Percentiles rank a stretch among this genome's conserved stretches.
These are phyloP conservation scores for Plasmopara halstedii DNA, from an alignment of 352 stramenopile genomes.

Conservation along the genomic window DNA sequence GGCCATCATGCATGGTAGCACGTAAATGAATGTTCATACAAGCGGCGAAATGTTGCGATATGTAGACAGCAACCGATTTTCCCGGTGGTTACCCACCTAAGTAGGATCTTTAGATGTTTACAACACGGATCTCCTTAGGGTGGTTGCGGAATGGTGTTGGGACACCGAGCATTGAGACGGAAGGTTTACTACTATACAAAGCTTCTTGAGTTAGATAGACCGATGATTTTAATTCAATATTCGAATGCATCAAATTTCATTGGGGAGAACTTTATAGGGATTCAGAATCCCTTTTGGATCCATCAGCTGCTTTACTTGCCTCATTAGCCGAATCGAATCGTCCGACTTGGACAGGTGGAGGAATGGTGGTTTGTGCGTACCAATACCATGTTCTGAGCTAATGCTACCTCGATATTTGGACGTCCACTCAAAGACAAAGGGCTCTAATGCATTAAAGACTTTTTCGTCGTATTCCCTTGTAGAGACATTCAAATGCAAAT, in stretches of 20 bases:
- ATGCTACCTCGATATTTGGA: constrained; percentile 88
- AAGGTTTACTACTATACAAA: too few relatives aligned
- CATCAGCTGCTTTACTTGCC: constrained; percentile 90
- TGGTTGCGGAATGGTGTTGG: too few relatives aligned
- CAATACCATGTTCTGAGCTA: constrained; percentile 96
- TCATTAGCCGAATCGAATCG: constrained; percentile 87
- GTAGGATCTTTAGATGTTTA: too few relatives aligned
- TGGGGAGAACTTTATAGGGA: constrained; percentile 89
- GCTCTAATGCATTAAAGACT: constrained; percentile 59
- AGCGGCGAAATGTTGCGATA: too few relatives aligned
- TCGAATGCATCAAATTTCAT: constrained; percentile 6
- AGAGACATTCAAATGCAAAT: constrained; percentile 95
- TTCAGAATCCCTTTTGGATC: constrained; percentile 96
- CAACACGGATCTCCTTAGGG: too few relatives aligned
- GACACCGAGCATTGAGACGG: too few relatives aligned
- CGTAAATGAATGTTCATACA: too few relatives aligned
- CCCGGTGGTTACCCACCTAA: too few relatives aligned
- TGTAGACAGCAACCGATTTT: too few relatives aligned
- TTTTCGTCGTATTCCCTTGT: constrained; percentile 58
- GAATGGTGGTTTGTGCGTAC: constrained; percentile 89
- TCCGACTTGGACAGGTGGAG: constrained; percentile 81
- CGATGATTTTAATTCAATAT: too few relatives aligned
- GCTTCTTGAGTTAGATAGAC: too few relatives aligned
- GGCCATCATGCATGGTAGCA: too few relatives aligned
- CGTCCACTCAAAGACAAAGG: constrained; percentile 80